A percentile compares a stretch with the other conserved stretches of the same genome.
phyloP scores from a whole-genome alignment of 495 filamentous ascomycete species.

The Cairneyella variabilis region DNA sequence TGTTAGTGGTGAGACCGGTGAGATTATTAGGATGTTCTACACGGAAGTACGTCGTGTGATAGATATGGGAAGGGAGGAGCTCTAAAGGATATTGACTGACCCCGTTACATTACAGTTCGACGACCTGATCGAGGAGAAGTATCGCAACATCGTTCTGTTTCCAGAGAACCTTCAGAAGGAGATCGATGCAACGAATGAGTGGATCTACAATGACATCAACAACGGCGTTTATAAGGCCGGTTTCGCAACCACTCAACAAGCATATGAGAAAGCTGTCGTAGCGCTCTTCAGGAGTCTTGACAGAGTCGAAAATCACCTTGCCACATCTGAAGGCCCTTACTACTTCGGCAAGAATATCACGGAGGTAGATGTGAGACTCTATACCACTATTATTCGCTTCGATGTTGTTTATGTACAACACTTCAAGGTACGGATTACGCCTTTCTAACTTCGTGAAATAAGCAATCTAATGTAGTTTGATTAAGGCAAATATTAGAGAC shows the following conservation, averaged over 20 bases:
- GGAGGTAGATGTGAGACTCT: slow-evolving; percentile 75
- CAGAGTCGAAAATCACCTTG: slow-evolving; percentile 64
- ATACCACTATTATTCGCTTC: slow-evolving; percentile 81
- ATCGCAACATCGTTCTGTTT: slow-evolving; percentile 60
- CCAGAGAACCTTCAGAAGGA: slow-evolving; percentile 51
- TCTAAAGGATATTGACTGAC: not conserved
- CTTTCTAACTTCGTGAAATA: no score
- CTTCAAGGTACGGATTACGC: no score
- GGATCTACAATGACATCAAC: slow-evolving; percentile 63
- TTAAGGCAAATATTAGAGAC: slow-evolving; percentile 81
- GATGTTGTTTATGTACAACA: slow-evolving; percentile 89
- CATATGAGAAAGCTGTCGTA: slow-evolving; percentile 65
- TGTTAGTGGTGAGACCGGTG: slow-evolving; percentile 80
- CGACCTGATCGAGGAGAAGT: slow-evolving; percentile 56
- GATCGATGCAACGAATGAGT: slow-evolving; percentile 75
- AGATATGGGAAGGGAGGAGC: no score
- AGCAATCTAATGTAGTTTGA: no score
- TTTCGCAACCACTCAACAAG: slow-evolving; percentile 61
- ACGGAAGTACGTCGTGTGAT: slow-evolving; percentile 27
- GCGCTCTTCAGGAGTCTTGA: slow-evolving; percentile 71
- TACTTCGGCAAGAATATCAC: slow-evolving; percentile 67
- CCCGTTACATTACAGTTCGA: slow-evolving; percentile 52
- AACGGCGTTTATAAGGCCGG: slow-evolving; percentile 45
- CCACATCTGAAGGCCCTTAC: slow-evolving; percentile 53
- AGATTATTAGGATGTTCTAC: slow-evolving; percentile 73